Conservation (phyloP, 179 eudicot genomes). For the Silene noctiflora region DNA sequence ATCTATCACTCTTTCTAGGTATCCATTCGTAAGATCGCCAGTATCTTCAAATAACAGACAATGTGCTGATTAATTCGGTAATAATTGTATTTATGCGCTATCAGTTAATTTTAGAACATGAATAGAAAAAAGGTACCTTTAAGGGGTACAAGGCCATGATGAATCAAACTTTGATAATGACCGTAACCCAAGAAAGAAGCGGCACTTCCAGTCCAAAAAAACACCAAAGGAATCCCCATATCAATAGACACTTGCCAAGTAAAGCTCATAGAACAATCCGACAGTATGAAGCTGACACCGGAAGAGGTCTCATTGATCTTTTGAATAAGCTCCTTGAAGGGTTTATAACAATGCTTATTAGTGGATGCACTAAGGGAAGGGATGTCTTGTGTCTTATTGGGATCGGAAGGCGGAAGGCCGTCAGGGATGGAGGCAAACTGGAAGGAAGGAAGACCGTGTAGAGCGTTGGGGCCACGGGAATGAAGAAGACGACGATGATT, state of each 20-base stretch:
- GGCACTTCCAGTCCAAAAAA: conserved; percentile 12
- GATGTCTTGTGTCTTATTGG: conserved; percentile 32
- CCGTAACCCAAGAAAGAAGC: conserved; percentile 10
- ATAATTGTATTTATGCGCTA: no score
- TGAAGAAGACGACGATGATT: conserved; percentile 38
- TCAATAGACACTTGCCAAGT: neutral
- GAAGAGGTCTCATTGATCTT: conserved; percentile 13
- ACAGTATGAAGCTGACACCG: neutral
- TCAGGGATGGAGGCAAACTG: conserved; percentile 29
- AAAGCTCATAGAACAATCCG: conserved; percentile 16
- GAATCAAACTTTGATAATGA: neutral
- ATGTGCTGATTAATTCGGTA: neutral
- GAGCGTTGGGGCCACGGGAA: conserved; percentile 13
- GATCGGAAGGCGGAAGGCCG: conserved; percentile 25
- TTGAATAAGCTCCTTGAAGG: conserved; percentile 21
- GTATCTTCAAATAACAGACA: conserved; percentile 19
- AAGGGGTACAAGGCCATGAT: neutral
- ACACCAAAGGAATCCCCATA: conserved; percentile 8
- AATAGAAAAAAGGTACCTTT: conserved; percentile 14
- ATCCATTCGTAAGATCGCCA: conserved; percentile 22
- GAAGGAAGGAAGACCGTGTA: conserved; percentile 20
- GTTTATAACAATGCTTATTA: neutral
- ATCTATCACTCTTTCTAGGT: conserved; percentile 25
- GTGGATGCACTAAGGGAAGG: conserved; percentile 14
- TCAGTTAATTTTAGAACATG: no score